These are phyloP conservation scores for Coleophoma cylindrospora DNA, from an alignment of 2,329 filamentous ascomycete species.

Conservation along the genomic window DNA sequence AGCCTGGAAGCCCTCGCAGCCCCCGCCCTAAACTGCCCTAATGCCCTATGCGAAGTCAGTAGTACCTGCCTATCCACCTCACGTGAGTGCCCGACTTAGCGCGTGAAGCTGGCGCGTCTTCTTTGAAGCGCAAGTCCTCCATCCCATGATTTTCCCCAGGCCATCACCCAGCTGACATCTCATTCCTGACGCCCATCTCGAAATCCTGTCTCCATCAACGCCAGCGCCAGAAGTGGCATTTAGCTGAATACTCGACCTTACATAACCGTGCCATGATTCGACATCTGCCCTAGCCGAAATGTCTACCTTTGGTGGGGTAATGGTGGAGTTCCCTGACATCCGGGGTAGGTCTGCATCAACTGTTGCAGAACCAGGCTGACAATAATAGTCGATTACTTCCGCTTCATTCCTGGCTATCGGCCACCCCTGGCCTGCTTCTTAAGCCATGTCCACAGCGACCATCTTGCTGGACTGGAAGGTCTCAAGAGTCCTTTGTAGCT, in stretches of 20 bases:
- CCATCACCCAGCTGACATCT: too few species aligned
- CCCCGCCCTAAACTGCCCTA: too few species aligned
- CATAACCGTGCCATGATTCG: too few species aligned
- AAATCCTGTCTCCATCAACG: too few species aligned
- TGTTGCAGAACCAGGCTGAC: slow-evolving; percentile 5
- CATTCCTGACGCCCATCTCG: too few species aligned
- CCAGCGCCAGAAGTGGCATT: not conserved
- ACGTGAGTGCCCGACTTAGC: too few species aligned
- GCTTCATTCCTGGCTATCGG: slow-evolving; percentile 43
- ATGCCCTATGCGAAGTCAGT: too few species aligned
- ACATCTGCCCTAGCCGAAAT: slow-evolving; percentile 34
- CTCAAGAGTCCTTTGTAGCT: slow-evolving; percentile 68
- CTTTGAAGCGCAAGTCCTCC: too few species aligned
- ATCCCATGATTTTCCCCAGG: too few species aligned
- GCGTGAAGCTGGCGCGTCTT: too few species aligned
- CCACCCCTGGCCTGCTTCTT: slow-evolving; percentile 80
- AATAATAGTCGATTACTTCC: slow-evolving; percentile 75
- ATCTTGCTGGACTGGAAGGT: slow-evolving; percentile 74
- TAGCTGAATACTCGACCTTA: not conserved
- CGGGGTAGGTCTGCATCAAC: slow-evolving; percentile 41
- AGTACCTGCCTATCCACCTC: too few species aligned
- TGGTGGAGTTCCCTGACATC: slow-evolving; percentile 76
- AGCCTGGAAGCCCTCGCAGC: too few species aligned
- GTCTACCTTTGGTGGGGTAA: slow-evolving; percentile 72
- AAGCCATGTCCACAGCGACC: slow-evolving; percentile 89